phyloP scores from a whole-genome alignment of 371 early-diverging fungal genomes.

The Mucor indicus region DNA sequence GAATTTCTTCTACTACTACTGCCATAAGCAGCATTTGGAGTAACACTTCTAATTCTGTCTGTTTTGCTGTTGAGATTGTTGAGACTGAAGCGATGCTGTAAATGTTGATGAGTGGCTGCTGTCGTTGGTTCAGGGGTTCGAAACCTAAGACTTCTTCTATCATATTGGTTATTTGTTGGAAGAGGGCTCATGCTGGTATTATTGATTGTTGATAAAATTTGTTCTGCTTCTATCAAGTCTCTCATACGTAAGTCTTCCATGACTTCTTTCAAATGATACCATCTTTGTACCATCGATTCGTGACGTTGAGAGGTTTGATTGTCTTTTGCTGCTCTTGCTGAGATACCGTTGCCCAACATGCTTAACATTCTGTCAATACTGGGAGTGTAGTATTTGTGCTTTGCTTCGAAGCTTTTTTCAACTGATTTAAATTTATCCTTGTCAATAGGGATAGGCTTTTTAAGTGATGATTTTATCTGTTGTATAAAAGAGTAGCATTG shows the following conservation, averaged over 20 bases:
- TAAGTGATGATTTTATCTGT: constrained; percentile 34
- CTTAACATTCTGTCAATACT: constrained; percentile 57
- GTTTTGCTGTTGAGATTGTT: no score
- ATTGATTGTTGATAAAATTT: no score
- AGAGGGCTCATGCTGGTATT: no score
- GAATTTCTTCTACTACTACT: no score
- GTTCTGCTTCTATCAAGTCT: constrained; percentile 48
- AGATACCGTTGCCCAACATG: constrained; percentile 60
- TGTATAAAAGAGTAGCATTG: constrained; percentile 55
- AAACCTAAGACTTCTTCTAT: no score
- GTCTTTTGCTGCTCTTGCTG: constrained; percentile 47
- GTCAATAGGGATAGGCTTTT: no score
- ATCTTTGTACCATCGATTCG: constrained; percentile 49
- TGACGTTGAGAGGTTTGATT: constrained; percentile 42
- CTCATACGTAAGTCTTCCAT: constrained; percentile 47
- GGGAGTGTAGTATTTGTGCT: constrained; percentile 61
- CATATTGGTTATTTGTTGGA: no score
- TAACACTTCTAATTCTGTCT: no score
- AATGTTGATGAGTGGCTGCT: no score
- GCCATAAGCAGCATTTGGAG: no score
- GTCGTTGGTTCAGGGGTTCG: no score
- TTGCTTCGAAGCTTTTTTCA: constrained; percentile 62
- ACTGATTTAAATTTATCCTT: constrained; percentile 52
- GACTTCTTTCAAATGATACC: constrained; percentile 48
- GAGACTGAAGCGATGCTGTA: no score